A percentile compares a stretch with the other conserved stretches of the same genome.
Evolutionary conservation across 495 filamentous ascomycete genomes (phyloP).

Genomic region (Hypomontagnella monticulosa): DNA sequence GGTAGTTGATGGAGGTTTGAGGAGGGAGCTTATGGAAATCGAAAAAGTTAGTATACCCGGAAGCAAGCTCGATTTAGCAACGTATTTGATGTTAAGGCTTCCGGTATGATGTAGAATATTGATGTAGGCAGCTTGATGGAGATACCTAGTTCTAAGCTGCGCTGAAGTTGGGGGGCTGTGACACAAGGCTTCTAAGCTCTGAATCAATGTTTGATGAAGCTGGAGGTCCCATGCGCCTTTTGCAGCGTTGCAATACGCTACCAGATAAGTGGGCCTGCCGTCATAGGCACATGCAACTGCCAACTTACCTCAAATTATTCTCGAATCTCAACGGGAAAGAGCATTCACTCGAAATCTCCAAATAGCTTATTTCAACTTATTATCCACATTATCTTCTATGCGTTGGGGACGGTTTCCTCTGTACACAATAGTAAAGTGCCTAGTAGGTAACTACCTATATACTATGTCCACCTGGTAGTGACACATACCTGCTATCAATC

Average conservation of each 20-base stretch:
- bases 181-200: slow-evolving; percentile 24
- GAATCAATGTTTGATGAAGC: slow-evolving; percentile 5
- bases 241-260: slow-evolving; percentile 33
- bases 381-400: too few species aligned
- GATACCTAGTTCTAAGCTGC: not conserved
- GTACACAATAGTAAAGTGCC: too few species aligned
- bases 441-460: too few species aligned
- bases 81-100: slow-evolving; percentile 5
- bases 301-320: slow-evolving; percentile 2
- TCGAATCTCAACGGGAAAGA: not conserved
- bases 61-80: slow-evolving; percentile 23
- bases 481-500: too few species aligned
- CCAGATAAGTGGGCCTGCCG: slow-evolving; percentile 32
- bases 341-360: not conserved
- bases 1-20: slow-evolving; percentile 38
- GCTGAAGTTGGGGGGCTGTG: slow-evolving; percentile 13
- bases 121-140: slow-evolving; percentile 10
- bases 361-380: too few species aligned
- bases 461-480: too few species aligned
- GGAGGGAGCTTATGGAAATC: slow-evolving; percentile 1
- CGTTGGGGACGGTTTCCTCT: too few species aligned
- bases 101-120: slow-evolving; percentile 8
- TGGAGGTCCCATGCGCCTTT: slow-evolving; percentile 31
- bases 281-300: slow-evolving; percentile 33
- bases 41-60: slow-evolving; percentile 7